A percentile compares a stretch with the other conserved stretches of the same genome.
These are phyloP conservation scores for Clonostachys byssicola DNA, from an alignment of 2,329 filamentous ascomycete species.

Conservation along the genomic window DNA sequence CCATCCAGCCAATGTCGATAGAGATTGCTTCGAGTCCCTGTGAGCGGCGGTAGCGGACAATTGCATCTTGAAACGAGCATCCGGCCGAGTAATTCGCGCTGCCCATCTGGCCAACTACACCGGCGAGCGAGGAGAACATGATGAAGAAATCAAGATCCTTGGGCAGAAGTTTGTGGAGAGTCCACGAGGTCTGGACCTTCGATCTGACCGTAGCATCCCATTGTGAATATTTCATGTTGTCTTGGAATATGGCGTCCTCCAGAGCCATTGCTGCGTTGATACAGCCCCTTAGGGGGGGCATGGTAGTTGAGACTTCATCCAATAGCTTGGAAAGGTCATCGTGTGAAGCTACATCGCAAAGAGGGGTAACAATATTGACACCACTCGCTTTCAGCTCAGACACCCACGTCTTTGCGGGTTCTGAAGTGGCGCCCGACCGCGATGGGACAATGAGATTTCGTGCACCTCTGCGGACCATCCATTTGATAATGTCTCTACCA, in stretches of 20 bases:
- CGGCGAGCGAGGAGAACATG: constrained; percentile 16
- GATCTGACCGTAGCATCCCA: constrained; percentile 17
- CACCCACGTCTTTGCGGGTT: neutral
- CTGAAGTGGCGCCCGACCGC: neutral
- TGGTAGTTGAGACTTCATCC: constrained; percentile 6
- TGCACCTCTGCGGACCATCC: constrained; percentile 9
- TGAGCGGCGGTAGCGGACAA: constrained; percentile 14
- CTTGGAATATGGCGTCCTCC: constrained; percentile 8
- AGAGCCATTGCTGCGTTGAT: constrained; percentile 33
- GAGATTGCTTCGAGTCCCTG: neutral
- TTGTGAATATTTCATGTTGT: constrained; percentile 15
- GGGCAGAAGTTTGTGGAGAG: constrained; percentile 12
- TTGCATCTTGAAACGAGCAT: constrained; percentile 24
- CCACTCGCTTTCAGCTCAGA: neutral
- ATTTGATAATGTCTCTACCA: constrained; percentile 7
- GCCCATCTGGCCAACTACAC: constrained; percentile 14
- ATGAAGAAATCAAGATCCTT: constrained; percentile 5
- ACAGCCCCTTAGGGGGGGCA: constrained; percentile 27
- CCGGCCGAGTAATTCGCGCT: constrained; percentile 26
- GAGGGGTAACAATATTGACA: neutral
- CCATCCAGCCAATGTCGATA: constrained; percentile 12
- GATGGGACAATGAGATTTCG: constrained; percentile 5
- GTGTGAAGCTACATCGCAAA: constrained; percentile 10
- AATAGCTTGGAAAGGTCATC: neutral
- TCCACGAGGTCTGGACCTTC: constrained; percentile 22